A percentile compares a stretch with the other conserved stretches of the same genome.
These are phyloP conservation scores for Clavariopsis aquatica DNA, from an alignment of 495 filamentous ascomycete genomes.

Conservation along the genomic window DNA sequence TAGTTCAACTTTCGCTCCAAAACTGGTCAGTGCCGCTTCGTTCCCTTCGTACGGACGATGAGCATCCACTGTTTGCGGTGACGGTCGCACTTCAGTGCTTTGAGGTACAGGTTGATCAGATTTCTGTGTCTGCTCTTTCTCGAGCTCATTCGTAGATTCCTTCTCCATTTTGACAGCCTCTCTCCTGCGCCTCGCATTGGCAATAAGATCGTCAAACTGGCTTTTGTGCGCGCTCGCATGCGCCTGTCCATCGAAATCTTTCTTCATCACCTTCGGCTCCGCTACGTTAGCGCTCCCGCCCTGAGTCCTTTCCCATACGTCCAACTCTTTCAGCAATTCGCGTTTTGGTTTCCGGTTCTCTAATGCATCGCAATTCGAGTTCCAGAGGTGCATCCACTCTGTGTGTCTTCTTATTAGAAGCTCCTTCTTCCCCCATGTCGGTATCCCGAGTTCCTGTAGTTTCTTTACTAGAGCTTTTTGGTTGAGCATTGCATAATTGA, in stretches of 20 bases:
- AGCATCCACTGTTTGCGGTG: not conserved
- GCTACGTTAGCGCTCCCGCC: constrained; percentile 48
- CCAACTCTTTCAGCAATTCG: constrained; percentile 74
- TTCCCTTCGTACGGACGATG: constrained; percentile 23
- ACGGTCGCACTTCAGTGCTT: not conserved
- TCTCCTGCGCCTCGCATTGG: constrained; percentile 36
- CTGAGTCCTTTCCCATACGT: constrained; percentile 80
- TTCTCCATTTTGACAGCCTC: constrained; percentile 3
- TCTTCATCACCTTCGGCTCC: constrained; percentile 59
- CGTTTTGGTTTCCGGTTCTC: constrained; percentile 56
- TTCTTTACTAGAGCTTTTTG: constrained; percentile 77
- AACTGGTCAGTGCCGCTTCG: constrained; percentile 19
- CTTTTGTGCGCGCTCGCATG: constrained; percentile 72
- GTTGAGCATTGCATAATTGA: constrained; percentile 80
- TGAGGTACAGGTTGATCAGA: not conserved
- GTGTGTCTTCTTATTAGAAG: constrained; percentile 77
- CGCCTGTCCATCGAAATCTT: constrained; percentile 76
- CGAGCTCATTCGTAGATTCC: not conserved
- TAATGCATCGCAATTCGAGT: constrained; percentile 88
- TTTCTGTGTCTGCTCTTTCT: constrained; percentile 2
- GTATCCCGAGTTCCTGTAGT: constrained; percentile 78
- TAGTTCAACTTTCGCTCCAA: constrained; percentile 30
- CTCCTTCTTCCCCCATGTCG: constrained; percentile 62
- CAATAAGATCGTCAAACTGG: constrained; percentile 64
- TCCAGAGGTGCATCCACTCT: constrained; percentile 95